Conservation (phyloP, 106 monocot genomes). For the Cymbidium sinense region DNA sequence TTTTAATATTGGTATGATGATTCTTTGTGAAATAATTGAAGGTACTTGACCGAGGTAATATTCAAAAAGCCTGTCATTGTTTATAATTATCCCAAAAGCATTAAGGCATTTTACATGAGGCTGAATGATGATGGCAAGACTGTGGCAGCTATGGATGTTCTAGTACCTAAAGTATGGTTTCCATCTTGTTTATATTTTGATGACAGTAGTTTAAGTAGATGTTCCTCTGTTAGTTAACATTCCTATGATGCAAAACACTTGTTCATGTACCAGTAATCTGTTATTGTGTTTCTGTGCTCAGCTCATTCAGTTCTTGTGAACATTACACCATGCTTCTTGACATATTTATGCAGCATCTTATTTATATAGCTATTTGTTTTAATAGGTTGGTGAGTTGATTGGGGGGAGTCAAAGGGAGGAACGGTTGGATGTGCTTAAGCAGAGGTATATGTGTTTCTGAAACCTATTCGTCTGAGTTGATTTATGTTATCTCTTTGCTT, state of each 20-base stretch:
- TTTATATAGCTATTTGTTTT: neutral
- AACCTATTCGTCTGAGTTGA: neutral
- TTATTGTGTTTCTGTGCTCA: neutral
- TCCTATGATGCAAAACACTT: neutral
- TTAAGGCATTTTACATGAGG: constrained; percentile 80
- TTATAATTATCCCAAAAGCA: constrained; percentile 70
- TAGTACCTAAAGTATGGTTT: constrained; percentile 61
- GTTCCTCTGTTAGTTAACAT: neutral
- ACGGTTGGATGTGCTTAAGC: constrained; percentile 55
- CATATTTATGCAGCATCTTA: neutral
- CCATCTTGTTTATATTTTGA: neutral
- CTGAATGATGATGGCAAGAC: constrained; percentile 65
- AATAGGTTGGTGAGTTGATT: constrained; percentile 87
- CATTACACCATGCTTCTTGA: neutral
- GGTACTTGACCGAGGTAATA: constrained; percentile 76
- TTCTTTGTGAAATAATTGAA: constrained; percentile 21
- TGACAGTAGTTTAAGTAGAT: neutral
- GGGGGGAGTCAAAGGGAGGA: constrained; percentile 98
- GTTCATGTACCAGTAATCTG: neutral
- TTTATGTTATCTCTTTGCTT: neutral
- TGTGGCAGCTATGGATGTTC: constrained; percentile 83
- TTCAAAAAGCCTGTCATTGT: constrained; percentile 76
- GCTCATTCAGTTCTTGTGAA: neutral
- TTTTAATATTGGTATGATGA: neutral
- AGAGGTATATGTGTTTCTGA: constrained; percentile 47